Base-by-base conservation (phyloP, 1,139 yeast species). In the Yamadazyma oceani region DNA sequence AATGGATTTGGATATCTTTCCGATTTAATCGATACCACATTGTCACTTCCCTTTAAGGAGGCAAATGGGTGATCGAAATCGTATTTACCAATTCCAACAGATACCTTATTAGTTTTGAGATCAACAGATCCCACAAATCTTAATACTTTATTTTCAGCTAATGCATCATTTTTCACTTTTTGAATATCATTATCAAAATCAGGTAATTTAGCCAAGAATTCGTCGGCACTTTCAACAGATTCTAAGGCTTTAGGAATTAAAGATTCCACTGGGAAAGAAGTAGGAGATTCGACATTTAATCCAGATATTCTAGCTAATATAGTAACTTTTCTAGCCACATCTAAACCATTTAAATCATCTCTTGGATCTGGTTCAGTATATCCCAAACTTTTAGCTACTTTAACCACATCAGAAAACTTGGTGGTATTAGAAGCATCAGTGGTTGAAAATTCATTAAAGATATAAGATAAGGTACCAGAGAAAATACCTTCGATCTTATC, bases 301-400 rank as follows among this genome's bases (percentile, higher is more conserved):
- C 98, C 98, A 16, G 96, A 76, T 40, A 92, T 76, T 71, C 99
- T 84, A 32, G 97, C 95, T 48, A 92, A 77, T 48, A 92, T 92
- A 21, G 98, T 89, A 25, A 92, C 96, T 64, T 92, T 92, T 74
- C 98, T 84, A 29, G 99, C 99, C 43, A 92, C 97, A 57, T 92
- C 98, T 60, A 92, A 75, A 42, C 99, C 99, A 61, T 92, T 92
- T 63, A 92, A 78, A 60, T 92, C 99, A 60, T 92, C 99, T 67
- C 99, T 82, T 61, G 98, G 98, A 62, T 92, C 99, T 36, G 99
- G 98, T 66, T 94, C 99, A 31, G 97, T 92, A 76, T 88, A 92
- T 34, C 99, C 99, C 51, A 88, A 75, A 32, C 81, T 68, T 66
- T 90, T 90, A 34, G 99, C 98, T 37, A 81, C 80, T 48, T 75